A percentile compares a stretch with the other conserved stretches of the same genome.
Conservation (phyloP, 2,329 filamentous ascomycete species). For the Cordyceps militaris region DNA sequence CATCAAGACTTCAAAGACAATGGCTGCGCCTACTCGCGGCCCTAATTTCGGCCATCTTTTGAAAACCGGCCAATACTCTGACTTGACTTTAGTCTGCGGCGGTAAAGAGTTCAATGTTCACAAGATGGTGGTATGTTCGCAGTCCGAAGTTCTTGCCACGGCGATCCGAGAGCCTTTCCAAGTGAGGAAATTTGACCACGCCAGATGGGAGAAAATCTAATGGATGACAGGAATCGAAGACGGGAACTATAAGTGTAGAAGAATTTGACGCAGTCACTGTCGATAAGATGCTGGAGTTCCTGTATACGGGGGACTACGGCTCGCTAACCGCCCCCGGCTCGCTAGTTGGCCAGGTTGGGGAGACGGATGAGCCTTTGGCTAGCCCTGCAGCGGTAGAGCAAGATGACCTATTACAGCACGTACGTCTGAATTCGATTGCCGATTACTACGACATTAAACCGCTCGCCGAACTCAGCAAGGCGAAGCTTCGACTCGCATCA, state of each 20-base stretch:
- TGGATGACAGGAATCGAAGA: background rate
- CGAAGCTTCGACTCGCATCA: slow-evolving; percentile 8
- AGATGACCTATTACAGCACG: slow-evolving; percentile 15
- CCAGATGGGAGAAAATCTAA: background rate
- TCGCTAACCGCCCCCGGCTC: background rate
- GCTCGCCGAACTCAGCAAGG: slow-evolving; percentile 14
- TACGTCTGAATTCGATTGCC: slow-evolving; percentile 18
- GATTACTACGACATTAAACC: slow-evolving; percentile 17
- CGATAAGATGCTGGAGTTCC: background rate
- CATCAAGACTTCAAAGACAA: background rate
- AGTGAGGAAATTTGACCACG: background rate
- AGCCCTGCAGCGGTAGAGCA: background rate
- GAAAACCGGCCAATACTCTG: background rate
- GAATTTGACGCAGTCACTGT: background rate
- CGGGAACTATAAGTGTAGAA: background rate
- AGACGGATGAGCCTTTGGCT: background rate
- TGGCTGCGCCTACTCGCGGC: background rate
- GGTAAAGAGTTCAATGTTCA: background rate
- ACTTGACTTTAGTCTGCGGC: background rate
- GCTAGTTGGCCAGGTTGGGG: background rate
- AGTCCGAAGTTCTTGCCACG: background rate
- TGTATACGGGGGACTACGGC: background rate
- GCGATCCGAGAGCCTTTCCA: background rate
- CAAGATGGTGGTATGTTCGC: background rate
- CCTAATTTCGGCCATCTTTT: background rate